These are phyloP conservation scores for Cercophora sp. DNA, from an alignment of 495 filamentous ascomycete species.

Conservation along the genomic window DNA sequence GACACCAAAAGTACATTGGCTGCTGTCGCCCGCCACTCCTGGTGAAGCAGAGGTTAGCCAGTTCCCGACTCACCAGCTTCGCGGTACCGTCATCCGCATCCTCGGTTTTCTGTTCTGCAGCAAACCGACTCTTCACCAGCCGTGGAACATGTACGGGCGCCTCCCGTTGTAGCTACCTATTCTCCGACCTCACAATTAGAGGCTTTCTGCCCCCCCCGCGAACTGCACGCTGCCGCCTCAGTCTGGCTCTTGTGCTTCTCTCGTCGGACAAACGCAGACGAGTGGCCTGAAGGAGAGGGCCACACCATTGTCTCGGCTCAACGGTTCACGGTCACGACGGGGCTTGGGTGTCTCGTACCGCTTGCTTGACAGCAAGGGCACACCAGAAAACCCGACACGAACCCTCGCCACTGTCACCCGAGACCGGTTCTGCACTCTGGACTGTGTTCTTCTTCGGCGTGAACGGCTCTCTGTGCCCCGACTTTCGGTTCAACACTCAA, in stretches of 20 bases:
- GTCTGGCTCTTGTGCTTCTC: background rate
- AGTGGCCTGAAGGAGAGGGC: too few relatives aligned
- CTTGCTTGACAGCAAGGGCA: conserved; percentile 14
- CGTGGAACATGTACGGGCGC: background rate
- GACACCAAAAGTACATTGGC: background rate
- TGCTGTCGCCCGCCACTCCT: background rate
- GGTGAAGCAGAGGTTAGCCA: background rate
- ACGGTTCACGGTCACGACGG: background rate
- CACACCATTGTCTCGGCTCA: conserved; percentile 1
- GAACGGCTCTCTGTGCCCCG: background rate
- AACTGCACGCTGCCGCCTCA: conserved; percentile 8
- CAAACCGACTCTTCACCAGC: conserved; percentile 3
- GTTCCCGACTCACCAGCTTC: background rate
- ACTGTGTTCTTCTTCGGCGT: background rate
- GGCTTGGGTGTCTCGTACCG: conserved; percentile 3
- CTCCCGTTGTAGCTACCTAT: background rate
- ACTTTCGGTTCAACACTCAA: background rate
- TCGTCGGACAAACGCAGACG: background rate
- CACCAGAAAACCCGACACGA: conserved; percentile 7
- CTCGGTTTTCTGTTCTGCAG: conserved; percentile 9
- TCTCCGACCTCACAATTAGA: background rate
- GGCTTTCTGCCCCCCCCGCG: background rate
- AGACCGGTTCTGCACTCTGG: background rate
- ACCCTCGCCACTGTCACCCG: conserved; percentile 5
- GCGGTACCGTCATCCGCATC: conserved; percentile 1